phyloP scores from a whole-genome alignment of 352 stramenopile species.

The Achlya hypogyna region DNA sequence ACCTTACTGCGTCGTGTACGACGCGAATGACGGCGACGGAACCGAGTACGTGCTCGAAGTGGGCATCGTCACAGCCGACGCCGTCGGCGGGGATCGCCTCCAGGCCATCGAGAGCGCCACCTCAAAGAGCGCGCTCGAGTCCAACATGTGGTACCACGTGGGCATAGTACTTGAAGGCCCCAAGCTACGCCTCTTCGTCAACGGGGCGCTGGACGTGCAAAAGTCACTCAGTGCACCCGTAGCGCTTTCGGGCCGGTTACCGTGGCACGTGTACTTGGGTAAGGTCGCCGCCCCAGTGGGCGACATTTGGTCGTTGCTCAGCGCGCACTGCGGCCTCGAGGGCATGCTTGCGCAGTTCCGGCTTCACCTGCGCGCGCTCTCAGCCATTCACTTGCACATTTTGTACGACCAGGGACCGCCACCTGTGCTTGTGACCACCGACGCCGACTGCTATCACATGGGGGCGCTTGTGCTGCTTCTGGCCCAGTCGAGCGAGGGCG shows the following conservation, averaged over 20 bases:
- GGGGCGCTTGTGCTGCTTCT: slow-evolving; percentile 33
- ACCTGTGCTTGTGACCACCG: slow-evolving; percentile 12
- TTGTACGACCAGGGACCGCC: slow-evolving; percentile 71
- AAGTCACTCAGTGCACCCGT: slow-evolving; percentile 35
- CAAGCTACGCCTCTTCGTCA: slow-evolving; percentile 87
- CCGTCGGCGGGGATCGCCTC: slow-evolving; percentile 8
- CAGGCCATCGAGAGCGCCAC: slow-evolving; percentile 37
- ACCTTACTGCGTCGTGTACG: slow-evolving; percentile 46
- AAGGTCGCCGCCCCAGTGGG: neutral
- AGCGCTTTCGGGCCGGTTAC: slow-evolving; percentile 25
- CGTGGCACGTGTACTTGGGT: slow-evolving; percentile 1
- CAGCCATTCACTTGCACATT: slow-evolving; percentile 87
- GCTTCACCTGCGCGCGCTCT: slow-evolving; percentile 85
- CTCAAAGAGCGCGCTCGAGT: slow-evolving; percentile 62
- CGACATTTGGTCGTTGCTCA: neutral
- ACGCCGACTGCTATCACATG: slow-evolving; percentile 31
- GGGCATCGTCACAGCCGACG: slow-evolving; percentile 28
- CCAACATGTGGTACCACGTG: slow-evolving; percentile 74
- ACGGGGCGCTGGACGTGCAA: slow-evolving; percentile 81
- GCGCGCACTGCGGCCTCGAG: slow-evolving; percentile 38
- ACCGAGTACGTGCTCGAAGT: slow-evolving; percentile 52
- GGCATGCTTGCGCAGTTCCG: slow-evolving; percentile 79
- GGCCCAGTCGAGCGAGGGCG: slow-evolving; percentile 40
- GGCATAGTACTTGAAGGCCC: slow-evolving; percentile 73
- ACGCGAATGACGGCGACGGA: slow-evolving; percentile 26